Percentiles rank a stretch among this genome's conserved stretches.
These are phyloP conservation scores for Chenopodium quinoa DNA, from an alignment of 148 eudicot species.

Conservation along the genomic window DNA sequence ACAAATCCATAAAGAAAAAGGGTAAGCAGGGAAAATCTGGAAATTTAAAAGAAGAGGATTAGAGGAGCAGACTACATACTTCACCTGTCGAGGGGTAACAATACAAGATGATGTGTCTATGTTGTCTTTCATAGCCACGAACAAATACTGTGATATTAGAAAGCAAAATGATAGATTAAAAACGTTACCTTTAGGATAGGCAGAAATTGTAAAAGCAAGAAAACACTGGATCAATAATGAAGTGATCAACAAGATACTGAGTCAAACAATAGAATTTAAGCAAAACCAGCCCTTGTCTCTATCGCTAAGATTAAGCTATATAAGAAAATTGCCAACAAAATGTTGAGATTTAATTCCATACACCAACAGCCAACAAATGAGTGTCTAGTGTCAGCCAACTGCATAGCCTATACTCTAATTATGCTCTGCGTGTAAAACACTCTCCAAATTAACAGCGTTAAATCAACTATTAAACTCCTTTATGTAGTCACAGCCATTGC, in stretches of 20 bases:
- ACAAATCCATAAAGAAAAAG: constrained; percentile 24
- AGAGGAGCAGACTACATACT: constrained; percentile 42
- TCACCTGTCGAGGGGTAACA: constrained; percentile 58
- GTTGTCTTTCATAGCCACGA: constrained; percentile 68
- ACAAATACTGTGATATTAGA: constrained; percentile 53
- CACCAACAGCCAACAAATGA: background rate
- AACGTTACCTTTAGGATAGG: too few species aligned
- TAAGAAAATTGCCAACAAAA: background rate
- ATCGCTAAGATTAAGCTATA: background rate
- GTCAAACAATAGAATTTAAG: background rate
- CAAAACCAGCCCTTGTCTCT: background rate
- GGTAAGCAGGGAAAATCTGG: background rate
- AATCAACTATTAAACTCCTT: background rate
- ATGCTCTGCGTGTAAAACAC: background rate
- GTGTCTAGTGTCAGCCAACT: background rate
- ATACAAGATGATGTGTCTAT: constrained; percentile 79
- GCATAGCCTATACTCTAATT: background rate
- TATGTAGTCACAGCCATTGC: background rate
- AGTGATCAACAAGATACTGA: background rate
- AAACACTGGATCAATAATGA: background rate
- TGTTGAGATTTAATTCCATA: background rate
- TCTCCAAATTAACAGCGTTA: background rate
- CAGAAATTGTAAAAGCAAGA: background rate
- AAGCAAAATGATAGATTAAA: background rate
- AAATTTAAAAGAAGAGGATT: background rate